Evolutionary conservation across 805 yeast species (phyloP).

Genomic region (Candida hispaniensis): DNA sequence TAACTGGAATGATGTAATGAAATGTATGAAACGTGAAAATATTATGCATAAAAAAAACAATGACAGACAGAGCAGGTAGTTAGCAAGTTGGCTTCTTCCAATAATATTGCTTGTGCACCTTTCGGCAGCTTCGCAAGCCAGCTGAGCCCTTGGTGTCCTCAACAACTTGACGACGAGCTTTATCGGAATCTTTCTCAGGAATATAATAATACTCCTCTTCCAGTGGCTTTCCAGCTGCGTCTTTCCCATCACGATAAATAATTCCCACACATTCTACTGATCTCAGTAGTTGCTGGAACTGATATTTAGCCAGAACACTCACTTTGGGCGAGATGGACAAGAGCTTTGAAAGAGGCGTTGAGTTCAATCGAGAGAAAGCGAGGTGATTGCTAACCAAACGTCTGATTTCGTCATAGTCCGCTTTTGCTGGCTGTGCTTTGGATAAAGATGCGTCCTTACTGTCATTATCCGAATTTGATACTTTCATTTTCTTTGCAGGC

Average conservation of each 20-base stretch:
- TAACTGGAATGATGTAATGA: too few species aligned
- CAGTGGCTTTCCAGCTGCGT: slow-evolving; percentile 89
- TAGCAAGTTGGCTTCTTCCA: slow-evolving; percentile 15
- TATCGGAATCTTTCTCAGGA: slow-evolving; percentile 69
- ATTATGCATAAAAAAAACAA: too few species aligned
- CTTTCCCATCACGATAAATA: slow-evolving; percentile 81
- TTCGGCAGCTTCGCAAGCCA: slow-evolving; percentile 80
- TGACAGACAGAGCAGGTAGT: neutral
- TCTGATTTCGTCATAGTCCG: slow-evolving; percentile 38
- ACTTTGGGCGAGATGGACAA: slow-evolving; percentile 36
- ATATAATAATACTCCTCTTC: slow-evolving; percentile 92
- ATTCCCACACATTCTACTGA: slow-evolving; percentile 63
- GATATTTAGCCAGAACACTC: slow-evolving; percentile 20
- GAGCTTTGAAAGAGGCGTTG: slow-evolving; percentile 72
- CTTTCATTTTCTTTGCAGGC: too few species aligned
- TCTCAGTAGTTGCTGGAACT: slow-evolving; percentile 37
- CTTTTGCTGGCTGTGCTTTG: slow-evolving; percentile 2
- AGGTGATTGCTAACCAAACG: slow-evolving; percentile 70
- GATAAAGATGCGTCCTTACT: too few species aligned
- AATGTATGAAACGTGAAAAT: too few species aligned
- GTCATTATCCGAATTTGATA: too few species aligned
- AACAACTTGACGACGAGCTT: slow-evolving; percentile 57
- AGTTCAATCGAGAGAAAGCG: slow-evolving; percentile 80
- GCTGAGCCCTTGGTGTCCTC: slow-evolving; percentile 68
- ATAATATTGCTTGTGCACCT: slow-evolving; percentile 67